Percentiles rank a stretch among this genome's conserved stretches.
Conservation (phyloP, 192 early-diverging fungal species). For the Gaertneriomyces sp. region DNA sequence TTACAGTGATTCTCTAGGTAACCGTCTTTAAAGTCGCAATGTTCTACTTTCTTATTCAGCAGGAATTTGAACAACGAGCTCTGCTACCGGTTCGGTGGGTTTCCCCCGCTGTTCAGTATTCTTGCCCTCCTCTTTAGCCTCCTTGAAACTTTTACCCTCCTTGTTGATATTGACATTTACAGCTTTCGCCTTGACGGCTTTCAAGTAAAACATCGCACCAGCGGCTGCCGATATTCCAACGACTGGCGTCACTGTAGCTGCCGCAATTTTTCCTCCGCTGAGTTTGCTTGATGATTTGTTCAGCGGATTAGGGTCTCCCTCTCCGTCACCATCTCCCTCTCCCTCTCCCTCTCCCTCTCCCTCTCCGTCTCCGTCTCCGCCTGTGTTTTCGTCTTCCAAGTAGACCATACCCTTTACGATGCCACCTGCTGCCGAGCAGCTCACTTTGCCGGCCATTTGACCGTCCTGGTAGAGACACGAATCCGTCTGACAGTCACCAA, state of each 20-base stretch:
- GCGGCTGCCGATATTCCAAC: not conserved
- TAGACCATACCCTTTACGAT: conserved; percentile 7
- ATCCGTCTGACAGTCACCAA: conserved; percentile 8
- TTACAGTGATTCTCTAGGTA: no score
- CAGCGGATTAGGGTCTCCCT: no score
- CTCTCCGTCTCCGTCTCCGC: no score
- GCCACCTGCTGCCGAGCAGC: conserved; percentile 3
- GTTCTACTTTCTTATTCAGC: no score
- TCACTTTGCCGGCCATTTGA: conserved; percentile 11
- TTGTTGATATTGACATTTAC: not conserved
- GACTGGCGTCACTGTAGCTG: conserved; percentile 1
- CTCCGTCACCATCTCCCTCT: no score
- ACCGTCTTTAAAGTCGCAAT: no score
- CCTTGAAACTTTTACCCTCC: not conserved
- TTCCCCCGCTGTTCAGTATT: not conserved
- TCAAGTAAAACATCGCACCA: not conserved
- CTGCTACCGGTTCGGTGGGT: not conserved
- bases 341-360: no score
- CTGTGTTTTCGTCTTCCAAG: no score
- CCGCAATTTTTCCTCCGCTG: conserved; percentile 1
- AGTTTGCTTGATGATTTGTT: not conserved
- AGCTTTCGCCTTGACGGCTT: not conserved
- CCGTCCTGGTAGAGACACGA: conserved; percentile 2
- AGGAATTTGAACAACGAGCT: not conserved
- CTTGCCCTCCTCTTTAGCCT: not conserved